Conservation (phyloP, 1,284 basidiomycete species). For the Apiotrichum sp. region DNA sequence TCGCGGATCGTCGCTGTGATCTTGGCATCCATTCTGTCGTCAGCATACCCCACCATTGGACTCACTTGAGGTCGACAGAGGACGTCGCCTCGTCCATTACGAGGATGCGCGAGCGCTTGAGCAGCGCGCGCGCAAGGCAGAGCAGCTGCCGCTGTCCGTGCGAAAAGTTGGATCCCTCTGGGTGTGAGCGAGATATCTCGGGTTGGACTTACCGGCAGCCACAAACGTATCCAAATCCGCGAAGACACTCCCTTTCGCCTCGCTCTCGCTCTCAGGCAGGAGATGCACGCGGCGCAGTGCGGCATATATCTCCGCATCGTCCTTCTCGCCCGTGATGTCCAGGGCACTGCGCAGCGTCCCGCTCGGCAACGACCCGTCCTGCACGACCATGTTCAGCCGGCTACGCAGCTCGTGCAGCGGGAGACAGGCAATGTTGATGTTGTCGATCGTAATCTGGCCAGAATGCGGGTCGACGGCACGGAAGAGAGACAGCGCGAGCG, state of each 20-base stretch:
- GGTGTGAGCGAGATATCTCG: slow-evolving; percentile 3
- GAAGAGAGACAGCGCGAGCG: slow-evolving; percentile 62
- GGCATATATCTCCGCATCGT: slow-evolving; percentile 54
- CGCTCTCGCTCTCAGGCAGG: slow-evolving; percentile 44
- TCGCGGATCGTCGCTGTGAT: slow-evolving; percentile 66
- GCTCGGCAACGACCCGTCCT: slow-evolving; percentile 39
- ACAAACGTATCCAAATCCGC: slow-evolving; percentile 54
- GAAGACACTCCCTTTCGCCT: slow-evolving; percentile 47
- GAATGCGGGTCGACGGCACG: slow-evolving; percentile 60
- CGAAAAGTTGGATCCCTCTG: slow-evolving; percentile 60
- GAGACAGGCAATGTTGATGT: slow-evolving; percentile 56
- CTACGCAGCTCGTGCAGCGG: slow-evolving; percentile 57
- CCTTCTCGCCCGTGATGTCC: slow-evolving; percentile 45
- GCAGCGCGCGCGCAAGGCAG: slow-evolving; percentile 63
- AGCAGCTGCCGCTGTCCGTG: slow-evolving; percentile 73
- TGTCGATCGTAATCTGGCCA: slow-evolving; percentile 67
- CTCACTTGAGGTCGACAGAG: slow-evolving; percentile 67
- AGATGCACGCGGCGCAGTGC: slow-evolving; percentile 56
- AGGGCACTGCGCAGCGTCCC: slow-evolving; percentile 63
- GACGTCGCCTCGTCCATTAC: slow-evolving; percentile 56
- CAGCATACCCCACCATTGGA: background rate
- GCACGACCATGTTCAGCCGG: slow-evolving; percentile 56
- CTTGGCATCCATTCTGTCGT: slow-evolving; percentile 59
- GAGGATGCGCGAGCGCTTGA: slow-evolving; percentile 64
- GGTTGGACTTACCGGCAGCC: slow-evolving; percentile 22